Conservation (phyloP, 345 rosid genomes). For the Aquilaria sinensis region DNA sequence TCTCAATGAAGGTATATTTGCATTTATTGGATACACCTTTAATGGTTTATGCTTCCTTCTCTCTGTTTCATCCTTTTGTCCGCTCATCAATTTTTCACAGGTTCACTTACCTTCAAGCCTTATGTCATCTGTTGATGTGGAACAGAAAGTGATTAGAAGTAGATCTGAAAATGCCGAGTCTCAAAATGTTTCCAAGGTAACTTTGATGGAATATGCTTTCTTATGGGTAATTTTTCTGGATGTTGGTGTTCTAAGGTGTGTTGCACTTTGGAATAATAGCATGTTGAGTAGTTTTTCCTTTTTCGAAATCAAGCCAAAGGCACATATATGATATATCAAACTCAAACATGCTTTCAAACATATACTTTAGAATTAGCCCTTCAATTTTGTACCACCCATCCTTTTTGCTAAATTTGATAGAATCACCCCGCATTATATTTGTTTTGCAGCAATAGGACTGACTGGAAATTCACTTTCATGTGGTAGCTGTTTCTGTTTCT, state of each 20-base stretch:
- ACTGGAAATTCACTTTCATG: too few relatives aligned
- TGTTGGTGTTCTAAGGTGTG: neutral
- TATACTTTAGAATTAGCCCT: too few relatives aligned
- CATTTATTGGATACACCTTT: constrained; percentile 5
- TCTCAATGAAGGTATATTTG: constrained; percentile 53
- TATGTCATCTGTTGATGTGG: constrained; percentile 40
- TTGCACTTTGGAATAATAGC: neutral
- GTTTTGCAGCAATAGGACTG: neutral
- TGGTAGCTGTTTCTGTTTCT: too few relatives aligned
- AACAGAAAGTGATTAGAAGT: constrained; percentile 22
- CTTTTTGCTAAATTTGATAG: too few relatives aligned
- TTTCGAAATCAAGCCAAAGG: neutral
- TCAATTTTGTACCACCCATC: too few relatives aligned
- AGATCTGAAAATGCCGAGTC: constrained; percentile 31
- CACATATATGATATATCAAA: too few relatives aligned
- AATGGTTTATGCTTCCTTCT: constrained; percentile 1
- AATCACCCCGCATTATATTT: neutral
- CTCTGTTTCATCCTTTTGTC: constrained; percentile 14
- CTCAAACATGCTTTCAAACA: too few relatives aligned
- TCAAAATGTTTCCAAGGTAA: constrained; percentile 39
- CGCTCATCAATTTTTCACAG: constrained; percentile 36
- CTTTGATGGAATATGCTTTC: constrained; percentile 5
- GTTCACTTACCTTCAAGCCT: constrained; percentile 54
- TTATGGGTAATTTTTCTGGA: neutral
- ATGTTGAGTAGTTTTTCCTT: neutral